These are phyloP conservation scores for Phascolomyces articulosus DNA, from an alignment of 371 early-diverging fungal genomes.

Conservation along the genomic window DNA sequence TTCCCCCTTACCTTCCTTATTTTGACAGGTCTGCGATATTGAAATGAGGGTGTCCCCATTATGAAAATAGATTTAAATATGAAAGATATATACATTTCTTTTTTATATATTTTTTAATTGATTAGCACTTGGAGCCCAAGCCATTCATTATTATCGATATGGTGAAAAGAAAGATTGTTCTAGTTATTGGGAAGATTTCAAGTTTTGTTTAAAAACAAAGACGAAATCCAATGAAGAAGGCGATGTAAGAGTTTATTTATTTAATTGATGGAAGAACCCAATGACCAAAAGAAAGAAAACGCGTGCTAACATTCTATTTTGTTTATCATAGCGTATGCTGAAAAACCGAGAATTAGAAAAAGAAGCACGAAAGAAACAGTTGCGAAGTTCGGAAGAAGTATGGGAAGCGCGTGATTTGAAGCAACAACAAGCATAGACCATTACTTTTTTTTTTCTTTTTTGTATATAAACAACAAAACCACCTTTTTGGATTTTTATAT, in stretches of 20 bases:
- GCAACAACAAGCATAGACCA: background rate
- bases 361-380: constrained; percentile 22
- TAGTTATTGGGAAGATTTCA: constrained; percentile 44
- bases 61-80: too few relatives aligned
- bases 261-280: background rate
- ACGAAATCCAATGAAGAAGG: constrained; percentile 40
- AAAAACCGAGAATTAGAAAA: constrained; percentile 26
- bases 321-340: constrained; percentile 33
- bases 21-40: too few relatives aligned
- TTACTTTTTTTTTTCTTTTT: too few relatives aligned
- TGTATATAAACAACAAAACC: background rate
- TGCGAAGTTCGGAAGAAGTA: constrained; percentile 43
- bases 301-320: background rate
- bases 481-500: background rate
- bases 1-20: too few relatives aligned
- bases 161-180: constrained; percentile 50
- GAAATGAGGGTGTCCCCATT: too few relatives aligned
- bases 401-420: constrained; percentile 37
- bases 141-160: constrained; percentile 48
- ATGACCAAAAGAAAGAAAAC: background rate
- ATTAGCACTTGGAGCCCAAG: constrained; percentile 45
- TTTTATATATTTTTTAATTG: background rate
- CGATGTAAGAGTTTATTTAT: constrained; percentile 31
- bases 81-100: too few relatives aligned
- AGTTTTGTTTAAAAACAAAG: constrained; percentile 43